Evolutionary conservation across 345 rosid species (phyloP).

Genomic region (Conringia planisiliqua): DNA sequence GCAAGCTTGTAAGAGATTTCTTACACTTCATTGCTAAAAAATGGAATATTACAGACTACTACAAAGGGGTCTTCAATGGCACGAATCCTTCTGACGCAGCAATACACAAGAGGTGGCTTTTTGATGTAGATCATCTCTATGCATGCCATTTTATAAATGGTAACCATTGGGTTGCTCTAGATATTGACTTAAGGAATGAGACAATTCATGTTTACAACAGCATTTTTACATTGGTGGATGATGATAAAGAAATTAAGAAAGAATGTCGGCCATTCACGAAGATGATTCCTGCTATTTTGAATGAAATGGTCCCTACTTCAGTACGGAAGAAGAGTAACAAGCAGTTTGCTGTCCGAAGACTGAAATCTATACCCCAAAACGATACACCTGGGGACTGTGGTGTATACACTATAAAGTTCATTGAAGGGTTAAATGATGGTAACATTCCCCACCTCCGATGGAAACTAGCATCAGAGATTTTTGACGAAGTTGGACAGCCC

Average conservation of each 20-base stretch:
- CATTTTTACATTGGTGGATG: not conserved
- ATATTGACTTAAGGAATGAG: not conserved
- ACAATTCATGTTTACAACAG: not conserved
- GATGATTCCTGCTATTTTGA: not conserved
- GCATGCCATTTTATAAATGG: not conserved
- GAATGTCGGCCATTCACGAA: not conserved
- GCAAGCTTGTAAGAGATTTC: not conserved
- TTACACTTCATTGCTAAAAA: not conserved
- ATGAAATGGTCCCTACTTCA: not conserved
- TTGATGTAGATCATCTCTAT: not conserved
- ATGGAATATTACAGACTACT: not conserved
- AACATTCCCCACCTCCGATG: not conserved
- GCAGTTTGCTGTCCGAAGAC: not conserved
- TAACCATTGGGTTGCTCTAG: not conserved
- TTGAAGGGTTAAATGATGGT: not conserved
- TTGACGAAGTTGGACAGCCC: not conserved
- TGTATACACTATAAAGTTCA: not conserved
- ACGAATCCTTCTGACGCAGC: not conserved
- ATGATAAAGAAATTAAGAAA: not conserved
- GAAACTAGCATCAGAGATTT: not conserved
- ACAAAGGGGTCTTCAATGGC: not conserved
- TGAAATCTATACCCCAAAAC: not conserved
- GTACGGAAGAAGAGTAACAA: not conserved
- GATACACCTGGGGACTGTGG: not conserved
- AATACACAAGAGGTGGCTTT: not conserved